Evolutionary conservation across 768 basidiomycete genomes (phyloP).

Genomic region (Macrolepiota fuliginosa): DNA sequence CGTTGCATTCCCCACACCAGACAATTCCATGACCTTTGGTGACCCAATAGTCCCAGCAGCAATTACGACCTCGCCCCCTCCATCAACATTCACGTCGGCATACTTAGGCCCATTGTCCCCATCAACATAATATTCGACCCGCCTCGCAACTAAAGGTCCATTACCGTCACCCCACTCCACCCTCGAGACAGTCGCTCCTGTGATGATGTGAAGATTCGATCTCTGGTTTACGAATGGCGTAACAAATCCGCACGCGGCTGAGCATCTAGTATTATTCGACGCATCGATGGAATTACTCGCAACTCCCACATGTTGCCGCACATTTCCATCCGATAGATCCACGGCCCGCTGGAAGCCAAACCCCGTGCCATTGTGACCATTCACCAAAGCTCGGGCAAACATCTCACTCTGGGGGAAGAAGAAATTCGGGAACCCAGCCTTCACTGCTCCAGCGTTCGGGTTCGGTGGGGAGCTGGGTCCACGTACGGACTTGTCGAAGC

Average conservation of each 20-base stretch:
- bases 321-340: slow-evolving; percentile 25
- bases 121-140: slow-evolving; percentile 40
- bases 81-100: slow-evolving; percentile 33
- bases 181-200: slow-evolving; percentile 52
- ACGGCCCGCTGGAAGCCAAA: slow-evolving; percentile 23
- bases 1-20: slow-evolving; percentile 32
- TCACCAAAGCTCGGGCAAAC: slow-evolving; percentile 22
- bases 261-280: slow-evolving; percentile 29
- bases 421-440: slow-evolving; percentile 31
- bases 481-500: slow-evolving; percentile 22
- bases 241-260: slow-evolving; percentile 29
- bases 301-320: slow-evolving; percentile 26
- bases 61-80: slow-evolving; percentile 52
- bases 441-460: slow-evolving; percentile 21
- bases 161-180: slow-evolving; percentile 38
- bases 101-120: slow-evolving; percentile 16
- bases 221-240: slow-evolving; percentile 22
- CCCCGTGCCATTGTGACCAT: neutral
- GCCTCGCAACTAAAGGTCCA: slow-evolving; percentile 37
- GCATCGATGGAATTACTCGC: slow-evolving; percentile 28
- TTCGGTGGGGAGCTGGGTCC: slow-evolving; percentile 15
- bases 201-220: slow-evolving; percentile 55
- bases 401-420: slow-evolving; percentile 27
- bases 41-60: slow-evolving; percentile 45
- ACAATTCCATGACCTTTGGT: slow-evolving; percentile 28